Percentiles rank a stretch among this genome's conserved stretches.
phyloP scores from a whole-genome alignment of 192 early-diverging fungal species.

The Backusella luteola region DNA sequence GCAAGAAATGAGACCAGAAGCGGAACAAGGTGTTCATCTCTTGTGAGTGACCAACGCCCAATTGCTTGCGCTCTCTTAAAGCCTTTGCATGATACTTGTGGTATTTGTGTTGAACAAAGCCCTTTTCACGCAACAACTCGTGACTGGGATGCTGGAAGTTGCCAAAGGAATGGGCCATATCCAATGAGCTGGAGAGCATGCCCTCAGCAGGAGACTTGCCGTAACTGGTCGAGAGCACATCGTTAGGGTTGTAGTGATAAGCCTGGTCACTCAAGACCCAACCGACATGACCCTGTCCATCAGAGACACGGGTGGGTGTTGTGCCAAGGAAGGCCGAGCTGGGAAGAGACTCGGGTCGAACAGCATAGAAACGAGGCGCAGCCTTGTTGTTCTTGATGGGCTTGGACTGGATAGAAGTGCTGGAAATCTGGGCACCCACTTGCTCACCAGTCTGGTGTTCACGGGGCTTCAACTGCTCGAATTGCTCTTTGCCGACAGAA shows the following conservation, averaged over 20 bases:
- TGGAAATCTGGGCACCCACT: constrained; percentile 11
- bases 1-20: constrained; percentile 98
- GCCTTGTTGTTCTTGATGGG: constrained; percentile 37
- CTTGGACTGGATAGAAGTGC: constrained; percentile 12
- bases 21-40: constrained; percentile 96
- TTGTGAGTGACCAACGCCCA: constrained; percentile 85
- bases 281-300: constrained; percentile 71
- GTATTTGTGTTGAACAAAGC: constrained; percentile 98
- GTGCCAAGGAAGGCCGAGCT: constrained; percentile 24
- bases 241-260: constrained; percentile 56
- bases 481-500: constrained; percentile 58
- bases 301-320: constrained; percentile 21
- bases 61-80: constrained; percentile 86
- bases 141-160: constrained; percentile 86
- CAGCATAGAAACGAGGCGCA: constrained; percentile 52
- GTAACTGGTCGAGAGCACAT: constrained; percentile 44
- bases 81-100: constrained; percentile 93
- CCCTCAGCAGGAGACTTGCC: constrained; percentile 30
- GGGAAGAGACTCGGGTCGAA: constrained; percentile 38
- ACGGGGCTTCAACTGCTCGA: constrained; percentile 48
- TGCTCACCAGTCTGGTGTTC: constrained; percentile 25
- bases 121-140: constrained; percentile 92
- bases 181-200: constrained; percentile 45
- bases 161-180: constrained; percentile 58
- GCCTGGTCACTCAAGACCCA: constrained; percentile 75